Conservation (phyloP, 2,329 filamentous ascomycete species). For the Arthrobotrys pseudoclavata region DNA sequence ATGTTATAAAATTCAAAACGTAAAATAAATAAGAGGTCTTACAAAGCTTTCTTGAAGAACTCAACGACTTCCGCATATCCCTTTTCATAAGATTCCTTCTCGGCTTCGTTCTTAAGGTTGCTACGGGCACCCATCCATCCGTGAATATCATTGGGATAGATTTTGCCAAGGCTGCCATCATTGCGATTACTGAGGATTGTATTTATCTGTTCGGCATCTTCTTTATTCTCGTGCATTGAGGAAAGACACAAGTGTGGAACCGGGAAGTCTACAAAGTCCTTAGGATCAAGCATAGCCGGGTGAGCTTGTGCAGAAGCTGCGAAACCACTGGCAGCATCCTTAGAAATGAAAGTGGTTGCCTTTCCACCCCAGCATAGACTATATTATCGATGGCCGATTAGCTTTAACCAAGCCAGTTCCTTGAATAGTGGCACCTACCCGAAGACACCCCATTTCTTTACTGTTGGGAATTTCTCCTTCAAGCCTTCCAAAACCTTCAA, state of each 20-base stretch:
- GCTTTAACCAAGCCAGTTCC: background rate
- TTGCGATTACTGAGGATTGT: conserved; percentile 5
- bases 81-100: conserved; percentile 41
- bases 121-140: conserved; percentile 56
- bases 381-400: background rate
- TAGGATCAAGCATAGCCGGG: conserved; percentile 30
- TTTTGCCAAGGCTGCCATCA: conserved; percentile 31
- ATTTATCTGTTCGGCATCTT: conserved; percentile 21
- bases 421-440: conserved; percentile 23
- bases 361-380: conserved; percentile 58
- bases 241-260: conserved; percentile 44
- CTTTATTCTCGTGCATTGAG: conserved; percentile 37
- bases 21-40: background rate
- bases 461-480: conserved; percentile 44
- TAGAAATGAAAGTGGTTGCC: conserved; percentile 30
- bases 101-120: conserved; percentile 36
- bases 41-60: conserved; percentile 54
- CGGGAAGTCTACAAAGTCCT: conserved; percentile 27
- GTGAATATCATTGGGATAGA: conserved; percentile 40
- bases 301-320: conserved; percentile 50
- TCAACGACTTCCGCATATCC: conserved; percentile 47
- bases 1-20: background rate
- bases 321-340: conserved; percentile 10
- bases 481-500: conserved; percentile 34
- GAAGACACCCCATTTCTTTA: conserved; percentile 53